phyloP scores from a whole-genome alignment of 2,329 filamentous ascomycete species.

The Cladophialophora bantiana region DNA sequence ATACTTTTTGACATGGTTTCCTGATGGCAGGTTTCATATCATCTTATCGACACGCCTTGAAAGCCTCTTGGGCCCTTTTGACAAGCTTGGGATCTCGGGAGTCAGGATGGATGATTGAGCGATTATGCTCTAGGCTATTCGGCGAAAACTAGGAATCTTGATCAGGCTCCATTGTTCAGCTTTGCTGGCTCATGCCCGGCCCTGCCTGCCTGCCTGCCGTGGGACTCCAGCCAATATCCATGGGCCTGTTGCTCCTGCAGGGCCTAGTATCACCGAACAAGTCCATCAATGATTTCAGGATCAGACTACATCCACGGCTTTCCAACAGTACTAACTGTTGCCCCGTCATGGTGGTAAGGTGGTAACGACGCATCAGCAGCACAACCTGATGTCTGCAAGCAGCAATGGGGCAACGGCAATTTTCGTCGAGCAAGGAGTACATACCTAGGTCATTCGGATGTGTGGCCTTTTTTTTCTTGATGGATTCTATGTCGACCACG shows the following conservation, averaged over 20 bases:
- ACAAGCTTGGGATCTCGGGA: neutral
- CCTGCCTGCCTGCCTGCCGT: neutral
- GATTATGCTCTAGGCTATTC: neutral
- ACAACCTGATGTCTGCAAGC: neutral
- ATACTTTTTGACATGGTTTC: neutral
- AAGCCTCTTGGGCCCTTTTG: neutral
- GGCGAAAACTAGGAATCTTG: neutral
- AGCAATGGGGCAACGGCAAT: neutral
- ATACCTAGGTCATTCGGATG: neutral
- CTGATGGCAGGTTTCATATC: neutral
- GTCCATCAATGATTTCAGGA: neutral
- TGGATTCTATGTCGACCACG: neutral
- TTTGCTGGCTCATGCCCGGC: neutral
- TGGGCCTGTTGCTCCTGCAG: neutral
- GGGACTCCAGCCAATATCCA: neutral
- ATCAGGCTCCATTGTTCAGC: neutral
- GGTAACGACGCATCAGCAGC: slow-evolving; percentile 1
- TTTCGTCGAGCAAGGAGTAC: too few species aligned
- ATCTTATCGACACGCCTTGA: neutral
- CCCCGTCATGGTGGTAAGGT: neutral
- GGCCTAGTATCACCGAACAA: neutral
- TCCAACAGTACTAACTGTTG: neutral
- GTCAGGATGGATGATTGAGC: neutral
- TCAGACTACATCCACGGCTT: neutral
- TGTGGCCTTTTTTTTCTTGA: neutral